Conservation (phyloP, 2,329 filamentous ascomycete genomes). For the Colletotrichum falcatum region DNA sequence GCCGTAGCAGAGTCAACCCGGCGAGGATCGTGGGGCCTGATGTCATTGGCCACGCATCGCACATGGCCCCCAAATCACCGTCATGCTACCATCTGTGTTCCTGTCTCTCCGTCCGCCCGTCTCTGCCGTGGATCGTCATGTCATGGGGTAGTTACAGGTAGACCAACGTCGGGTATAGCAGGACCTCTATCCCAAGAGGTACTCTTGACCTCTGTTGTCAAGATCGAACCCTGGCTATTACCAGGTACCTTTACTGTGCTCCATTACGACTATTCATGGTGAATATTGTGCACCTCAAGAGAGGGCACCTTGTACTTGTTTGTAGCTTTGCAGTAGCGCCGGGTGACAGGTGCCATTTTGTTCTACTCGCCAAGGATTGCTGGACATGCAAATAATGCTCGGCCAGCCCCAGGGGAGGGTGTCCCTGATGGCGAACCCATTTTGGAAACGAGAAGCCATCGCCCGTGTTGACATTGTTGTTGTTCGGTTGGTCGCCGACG, state of each 20-base stretch:
- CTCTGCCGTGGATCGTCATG: background rate
- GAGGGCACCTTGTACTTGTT: too few species aligned
- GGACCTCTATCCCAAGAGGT: too few species aligned
- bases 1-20: background rate
- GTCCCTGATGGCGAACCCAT: background rate
- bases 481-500: background rate
- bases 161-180: too few species aligned
- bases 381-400: slow-evolving; percentile 2
- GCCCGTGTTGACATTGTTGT: background rate
- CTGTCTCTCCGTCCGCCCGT: background rate
- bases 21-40: background rate
- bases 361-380: slow-evolving; percentile 20
- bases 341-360: background rate
- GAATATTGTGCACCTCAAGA: too few species aligned
- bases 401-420: background rate
- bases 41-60: slow-evolving; percentile 13
- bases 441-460: background rate
- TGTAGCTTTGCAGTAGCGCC: background rate
- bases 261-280: too few species aligned
- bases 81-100: slow-evolving; percentile 2
- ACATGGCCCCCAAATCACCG: background rate
- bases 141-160: too few species aligned
- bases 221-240: too few species aligned
- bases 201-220: too few species aligned
- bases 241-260: too few species aligned